Percentiles rank a stretch among this genome's conserved stretches.
These are phyloP conservation scores for Arabidopsis thaliana DNA, from an alignment of 345 rosid species.

Conservation along the genomic window DNA sequence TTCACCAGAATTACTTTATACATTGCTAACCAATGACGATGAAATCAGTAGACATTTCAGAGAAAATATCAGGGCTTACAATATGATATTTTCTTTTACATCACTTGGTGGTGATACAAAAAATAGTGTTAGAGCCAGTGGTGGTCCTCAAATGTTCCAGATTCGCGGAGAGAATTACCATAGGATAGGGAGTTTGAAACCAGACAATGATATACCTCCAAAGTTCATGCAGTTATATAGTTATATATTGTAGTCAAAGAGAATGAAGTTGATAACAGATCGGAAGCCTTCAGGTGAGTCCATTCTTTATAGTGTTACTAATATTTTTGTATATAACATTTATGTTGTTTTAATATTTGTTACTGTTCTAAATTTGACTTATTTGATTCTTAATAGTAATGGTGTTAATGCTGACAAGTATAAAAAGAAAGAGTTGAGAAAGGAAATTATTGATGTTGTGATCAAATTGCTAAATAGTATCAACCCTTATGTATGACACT, in stretches of 20 bases:
- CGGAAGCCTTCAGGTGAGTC: too few species aligned
- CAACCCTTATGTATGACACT: too few species aligned
- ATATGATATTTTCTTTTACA: background rate
- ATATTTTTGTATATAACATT: too few species aligned
- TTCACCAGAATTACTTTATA: background rate
- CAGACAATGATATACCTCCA: fast-evolving
- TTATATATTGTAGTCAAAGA: background rate
- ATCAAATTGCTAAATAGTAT: too few species aligned
- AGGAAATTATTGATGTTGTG: too few species aligned
- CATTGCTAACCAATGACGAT: background rate
- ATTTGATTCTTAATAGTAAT: too few species aligned
- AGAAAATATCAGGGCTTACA: background rate
- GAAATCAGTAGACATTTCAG: background rate
- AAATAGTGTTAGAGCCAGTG: background rate
- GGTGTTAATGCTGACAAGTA: too few species aligned
- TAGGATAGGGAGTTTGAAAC: background rate
- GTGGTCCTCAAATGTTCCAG: background rate
- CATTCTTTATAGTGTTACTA: too few species aligned
- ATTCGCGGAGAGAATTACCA: background rate
- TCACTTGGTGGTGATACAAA: background rate
- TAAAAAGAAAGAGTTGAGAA: too few species aligned
- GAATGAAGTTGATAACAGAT: background rate
- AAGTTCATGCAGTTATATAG: background rate
- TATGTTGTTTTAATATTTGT: too few species aligned
- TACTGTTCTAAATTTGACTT: too few species aligned